These are phyloP conservation scores for Coriaria nepalensis DNA, from an alignment of 306 rosid genomes.

Conservation along the genomic window DNA sequence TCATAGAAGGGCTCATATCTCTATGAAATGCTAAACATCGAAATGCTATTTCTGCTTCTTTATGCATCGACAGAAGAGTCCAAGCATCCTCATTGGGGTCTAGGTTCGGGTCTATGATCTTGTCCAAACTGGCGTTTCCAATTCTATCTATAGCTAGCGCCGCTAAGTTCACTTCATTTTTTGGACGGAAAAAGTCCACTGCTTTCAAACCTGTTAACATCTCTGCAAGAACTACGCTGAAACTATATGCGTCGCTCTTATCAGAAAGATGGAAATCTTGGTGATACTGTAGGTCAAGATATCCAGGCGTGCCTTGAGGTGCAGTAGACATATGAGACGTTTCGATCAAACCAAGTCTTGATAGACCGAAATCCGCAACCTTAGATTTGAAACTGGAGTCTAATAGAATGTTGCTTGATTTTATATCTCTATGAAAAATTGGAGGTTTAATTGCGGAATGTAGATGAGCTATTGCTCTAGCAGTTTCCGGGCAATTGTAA, in stretches of 20 bases:
- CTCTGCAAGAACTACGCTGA: conserved; percentile 88
- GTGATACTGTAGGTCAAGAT: conserved; percentile 90
- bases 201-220: conserved; percentile 66
- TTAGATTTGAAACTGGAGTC: conserved; percentile 53
- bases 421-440: conserved; percentile 80
- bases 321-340: conserved; percentile 81
- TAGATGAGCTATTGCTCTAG: conserved; percentile 78
- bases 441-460: conserved; percentile 66
- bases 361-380: conserved; percentile 94
- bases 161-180: conserved; percentile 67
- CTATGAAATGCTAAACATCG: conserved; percentile 82
- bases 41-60: conserved; percentile 79
- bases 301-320: conserved; percentile 96
- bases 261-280: conserved; percentile 90
- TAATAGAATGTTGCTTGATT: conserved; percentile 77
- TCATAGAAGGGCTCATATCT: conserved; percentile 89
- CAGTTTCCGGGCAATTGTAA: conserved; percentile 77
- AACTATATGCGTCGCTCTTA: conserved; percentile 86
- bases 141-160: conserved; percentile 53
- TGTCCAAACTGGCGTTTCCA: conserved; percentile 44
- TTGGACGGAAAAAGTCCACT: conserved; percentile 73
- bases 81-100: conserved; percentile 26
- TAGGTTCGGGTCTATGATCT: conserved; percentile 61
- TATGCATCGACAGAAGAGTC: conserved; percentile 41
- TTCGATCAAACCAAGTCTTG: conserved; percentile 67